Evolutionary conservation across 2,329 filamentous ascomycete genomes (phyloP), one percentile per base, ranked within the genome.

Genomic region (Penicillium sp.): DNA sequence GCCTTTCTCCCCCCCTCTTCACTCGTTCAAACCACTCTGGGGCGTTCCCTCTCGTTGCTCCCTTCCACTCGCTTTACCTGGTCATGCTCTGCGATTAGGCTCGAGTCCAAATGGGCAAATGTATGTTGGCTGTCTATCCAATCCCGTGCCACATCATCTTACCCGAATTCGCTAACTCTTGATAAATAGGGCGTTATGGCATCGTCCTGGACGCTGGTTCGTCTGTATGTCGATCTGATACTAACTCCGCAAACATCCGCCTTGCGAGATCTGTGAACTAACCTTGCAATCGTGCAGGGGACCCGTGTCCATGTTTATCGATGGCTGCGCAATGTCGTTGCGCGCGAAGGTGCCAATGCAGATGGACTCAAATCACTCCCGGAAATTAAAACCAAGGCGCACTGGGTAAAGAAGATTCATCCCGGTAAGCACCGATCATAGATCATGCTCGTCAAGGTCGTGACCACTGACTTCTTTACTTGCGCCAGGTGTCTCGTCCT

Each of bases 161-260:
- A 34, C 26, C 26, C 39, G 17, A 34, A 23, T 27, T 21, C 26
- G 34, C 37, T 58, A 34, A 54, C 27, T 20, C 18, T 43, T 20
- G 24, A 15, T 24, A 6, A 32, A 4, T 49, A 83, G 80, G 80
- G 80, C 78, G 80, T 77, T 97, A 95, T 81, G 94, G 92, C 70
- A 90, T 97, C 65, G 92, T 99, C 69, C 84, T 99, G 68, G 94
- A 99, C 82, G 94, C 94, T 71, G 94, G 94, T 63, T 97, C 94
- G 73, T 97, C 94, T 66, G 82, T 84, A 75, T 59, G 78, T 72
- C 27, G 12, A 37, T 13, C 44, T 6, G 15, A 33, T n/a, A 10
- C 1, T 9, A 7, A 24, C 13, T 36, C 4, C 2, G 24, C 41
- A 13, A 13, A 13, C 9, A 6, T 32, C 15, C n/a, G 8, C 30